phyloP scores from a whole-genome alignment of 2,329 filamentous ascomycete species.

The Xylariaceae sp. region DNA sequence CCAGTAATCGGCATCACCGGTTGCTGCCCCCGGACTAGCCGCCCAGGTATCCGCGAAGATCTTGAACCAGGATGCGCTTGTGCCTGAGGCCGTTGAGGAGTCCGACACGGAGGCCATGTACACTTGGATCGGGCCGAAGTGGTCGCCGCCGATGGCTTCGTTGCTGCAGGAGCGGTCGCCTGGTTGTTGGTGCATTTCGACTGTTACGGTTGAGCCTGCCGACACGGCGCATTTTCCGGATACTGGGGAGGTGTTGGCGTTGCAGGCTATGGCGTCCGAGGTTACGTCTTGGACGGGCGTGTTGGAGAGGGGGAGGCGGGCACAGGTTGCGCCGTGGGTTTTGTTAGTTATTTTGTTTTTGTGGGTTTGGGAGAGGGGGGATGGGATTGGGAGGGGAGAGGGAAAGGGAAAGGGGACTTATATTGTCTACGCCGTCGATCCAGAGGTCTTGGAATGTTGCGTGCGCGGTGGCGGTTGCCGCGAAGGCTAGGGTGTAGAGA shows the following conservation, averaged over 20 bases:
- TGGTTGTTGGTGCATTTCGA: slow-evolving; percentile 51
- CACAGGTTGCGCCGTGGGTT: slow-evolving; percentile 37
- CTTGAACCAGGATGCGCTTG: slow-evolving; percentile 39
- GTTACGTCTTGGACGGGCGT: slow-evolving; percentile 44
- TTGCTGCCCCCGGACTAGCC: slow-evolving; percentile 30
- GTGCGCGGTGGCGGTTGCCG: slow-evolving; percentile 39
- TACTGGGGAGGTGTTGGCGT: slow-evolving; percentile 34
- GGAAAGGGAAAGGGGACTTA: too few species aligned
- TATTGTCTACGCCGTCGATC: slow-evolving; percentile 41
- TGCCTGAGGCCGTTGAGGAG: slow-evolving; percentile 33
- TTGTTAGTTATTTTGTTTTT: too few species aligned
- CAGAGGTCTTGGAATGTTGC: slow-evolving; percentile 50
- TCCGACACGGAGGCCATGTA: slow-evolving; percentile 39
- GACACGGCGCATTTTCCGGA: slow-evolving; percentile 42
- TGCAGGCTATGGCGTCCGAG: slow-evolving; percentile 40
- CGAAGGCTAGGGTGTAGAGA: slow-evolving; percentile 31
- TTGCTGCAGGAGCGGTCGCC: slow-evolving; percentile 34
- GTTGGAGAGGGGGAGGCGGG: slow-evolving; percentile 46
- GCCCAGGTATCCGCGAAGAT: slow-evolving; percentile 41
- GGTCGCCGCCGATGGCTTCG: slow-evolving; percentile 41
- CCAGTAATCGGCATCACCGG: slow-evolving; percentile 43
- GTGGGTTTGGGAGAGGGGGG: too few species aligned
- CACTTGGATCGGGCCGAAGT: slow-evolving; percentile 40
- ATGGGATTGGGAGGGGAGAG: neutral
- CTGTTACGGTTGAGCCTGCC: slow-evolving; percentile 45